Conservation (phyloP, 306 rosid species). For the Coriaria nepalensis region DNA sequence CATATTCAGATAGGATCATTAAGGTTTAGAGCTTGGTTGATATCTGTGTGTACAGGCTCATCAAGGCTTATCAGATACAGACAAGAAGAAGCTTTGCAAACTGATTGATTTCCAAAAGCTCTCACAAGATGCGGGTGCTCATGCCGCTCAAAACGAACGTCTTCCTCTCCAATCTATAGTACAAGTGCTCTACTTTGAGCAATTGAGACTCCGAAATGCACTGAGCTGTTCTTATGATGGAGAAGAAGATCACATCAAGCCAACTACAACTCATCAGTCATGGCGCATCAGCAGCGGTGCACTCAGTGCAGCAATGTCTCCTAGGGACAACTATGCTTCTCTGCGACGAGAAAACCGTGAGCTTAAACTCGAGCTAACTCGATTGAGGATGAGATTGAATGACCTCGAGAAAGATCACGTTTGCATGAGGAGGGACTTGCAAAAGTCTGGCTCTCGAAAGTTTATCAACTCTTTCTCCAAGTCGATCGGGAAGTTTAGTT, state of each 20-base stretch:
- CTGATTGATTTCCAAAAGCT: constrained; percentile 93
- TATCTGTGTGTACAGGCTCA: constrained; percentile 51
- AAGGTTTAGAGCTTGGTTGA: not conserved
- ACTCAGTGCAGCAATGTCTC: constrained; percentile 97
- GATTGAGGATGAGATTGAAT: constrained; percentile 81
- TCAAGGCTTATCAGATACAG: constrained; percentile 68
- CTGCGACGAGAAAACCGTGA: constrained; percentile 95
- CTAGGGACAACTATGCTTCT: constrained; percentile 92
- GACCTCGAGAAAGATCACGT: constrained; percentile 96
- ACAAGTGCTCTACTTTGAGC: constrained; percentile 93
- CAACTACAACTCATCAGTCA: constrained; percentile 72
- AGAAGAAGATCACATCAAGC: constrained; percentile 50
- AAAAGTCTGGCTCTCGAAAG: constrained; percentile 71
- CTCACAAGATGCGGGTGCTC: constrained; percentile 95
- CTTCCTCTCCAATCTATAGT: constrained; percentile 93
- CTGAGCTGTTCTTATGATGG: constrained; percentile 56
- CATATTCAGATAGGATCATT: not conserved
- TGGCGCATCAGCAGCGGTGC: constrained; percentile 98
- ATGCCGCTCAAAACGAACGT: constrained; percentile 98
- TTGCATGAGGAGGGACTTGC: constrained; percentile 98
- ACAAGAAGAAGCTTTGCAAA: constrained; percentile 71
- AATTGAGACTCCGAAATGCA: constrained; percentile 69
- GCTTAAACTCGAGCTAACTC: constrained; percentile 81
- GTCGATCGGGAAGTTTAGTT: constrained; percentile 57
- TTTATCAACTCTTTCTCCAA: constrained; percentile 81